Evolutionary conservation across 2,329 filamentous ascomycete species (phyloP).

Genomic region (Volutella citrinella): DNA sequence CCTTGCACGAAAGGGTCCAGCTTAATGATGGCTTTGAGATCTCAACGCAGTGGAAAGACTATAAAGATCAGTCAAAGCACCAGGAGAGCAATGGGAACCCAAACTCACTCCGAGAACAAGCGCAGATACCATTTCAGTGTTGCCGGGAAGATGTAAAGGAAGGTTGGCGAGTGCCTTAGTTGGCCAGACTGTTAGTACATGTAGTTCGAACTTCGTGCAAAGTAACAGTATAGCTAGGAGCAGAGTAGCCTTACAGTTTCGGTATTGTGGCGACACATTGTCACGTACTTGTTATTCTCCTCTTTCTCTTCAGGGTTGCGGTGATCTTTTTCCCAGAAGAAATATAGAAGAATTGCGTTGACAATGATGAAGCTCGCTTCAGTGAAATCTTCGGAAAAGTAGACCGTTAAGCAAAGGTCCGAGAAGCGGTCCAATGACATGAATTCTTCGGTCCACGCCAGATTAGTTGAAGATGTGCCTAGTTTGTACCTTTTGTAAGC

Average conservation of each 20-base stretch:
- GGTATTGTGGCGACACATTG: constrained; percentile 26
- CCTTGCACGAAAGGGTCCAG: constrained; percentile 30
- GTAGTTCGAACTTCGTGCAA: no score
- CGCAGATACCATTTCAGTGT: constrained; percentile 23
- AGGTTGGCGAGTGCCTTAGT: constrained; percentile 27
- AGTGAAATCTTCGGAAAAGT: constrained; percentile 30
- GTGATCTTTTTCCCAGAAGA: constrained; percentile 23
- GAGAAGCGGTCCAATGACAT: constrained; percentile 27
- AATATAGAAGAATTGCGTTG: constrained; percentile 29
- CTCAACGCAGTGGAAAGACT: constrained; percentile 31
- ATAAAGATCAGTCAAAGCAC: constrained; percentile 2
- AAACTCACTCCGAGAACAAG: constrained; percentile 20
- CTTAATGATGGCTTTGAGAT: constrained; percentile 30
- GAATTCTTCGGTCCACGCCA: constrained; percentile 29
- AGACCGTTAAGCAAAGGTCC: constrained; percentile 31
- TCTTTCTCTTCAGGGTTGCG: constrained; percentile 17
- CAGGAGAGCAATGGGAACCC: neutral
- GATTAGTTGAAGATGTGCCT: constrained; percentile 19
- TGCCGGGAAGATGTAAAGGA: constrained; percentile 31
- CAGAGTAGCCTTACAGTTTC: no score
- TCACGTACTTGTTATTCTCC: constrained; percentile 20
- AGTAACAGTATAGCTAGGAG: no score
- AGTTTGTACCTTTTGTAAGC: no score
- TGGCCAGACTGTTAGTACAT: no score
- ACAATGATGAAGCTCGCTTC: constrained; percentile 33